A percentile compares a stretch with the other conserved stretches of the same genome.
phyloP scores from a whole-genome alignment of 2,329 filamentous ascomycete genomes.

The Fusarium protoensiforme region DNA sequence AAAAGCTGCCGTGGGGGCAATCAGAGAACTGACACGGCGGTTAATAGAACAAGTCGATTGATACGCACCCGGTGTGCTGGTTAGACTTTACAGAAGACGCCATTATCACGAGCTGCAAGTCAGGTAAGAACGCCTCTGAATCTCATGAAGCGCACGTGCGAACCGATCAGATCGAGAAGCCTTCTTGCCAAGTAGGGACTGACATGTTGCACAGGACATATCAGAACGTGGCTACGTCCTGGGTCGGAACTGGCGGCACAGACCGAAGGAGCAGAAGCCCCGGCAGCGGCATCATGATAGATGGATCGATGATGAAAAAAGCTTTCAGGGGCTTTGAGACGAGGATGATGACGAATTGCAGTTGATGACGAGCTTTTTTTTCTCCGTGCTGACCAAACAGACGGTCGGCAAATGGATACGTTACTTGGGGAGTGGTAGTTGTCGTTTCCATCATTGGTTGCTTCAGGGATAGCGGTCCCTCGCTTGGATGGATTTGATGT shows the following conservation, averaged over 20 bases:
- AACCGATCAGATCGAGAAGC: constrained; percentile 12
- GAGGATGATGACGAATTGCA: constrained; percentile 26
- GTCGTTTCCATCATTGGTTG: constrained; percentile 31
- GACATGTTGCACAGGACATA: constrained; percentile 67
- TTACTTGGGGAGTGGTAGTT: constrained; percentile 28
- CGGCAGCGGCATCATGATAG: constrained; percentile 31
- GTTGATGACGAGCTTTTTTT: constrained; percentile 12
- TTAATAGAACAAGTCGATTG: constrained; percentile 79
- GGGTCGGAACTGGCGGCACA: constrained; percentile 42
- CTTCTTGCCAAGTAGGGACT: constrained; percentile 17
- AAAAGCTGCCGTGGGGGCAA: not conserved
- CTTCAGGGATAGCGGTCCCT: constrained; percentile 9
- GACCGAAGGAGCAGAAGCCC: constrained; percentile 35
- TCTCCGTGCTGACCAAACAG: constrained; percentile 1
- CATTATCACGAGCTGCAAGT: constrained; percentile 92
- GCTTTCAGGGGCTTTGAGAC: constrained; percentile 14
- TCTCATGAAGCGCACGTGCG: constrained; percentile 2
- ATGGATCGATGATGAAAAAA: constrained; percentile 14
- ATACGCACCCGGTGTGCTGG: constrained; percentile 89
- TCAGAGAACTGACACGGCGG: constrained; percentile 26
- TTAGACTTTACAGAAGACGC: constrained; percentile 93
- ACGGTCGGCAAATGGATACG: constrained; percentile 5
- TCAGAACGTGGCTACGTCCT: constrained; percentile 80
- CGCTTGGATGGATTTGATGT: constrained; percentile 18
- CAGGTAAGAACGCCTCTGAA: constrained; percentile 69